A percentile compares a stretch with the other conserved stretches of the same genome.
phyloP scores from a whole-genome alignment of 1,284 basidiomycete genomes.

The Moniliella sp. region DNA sequence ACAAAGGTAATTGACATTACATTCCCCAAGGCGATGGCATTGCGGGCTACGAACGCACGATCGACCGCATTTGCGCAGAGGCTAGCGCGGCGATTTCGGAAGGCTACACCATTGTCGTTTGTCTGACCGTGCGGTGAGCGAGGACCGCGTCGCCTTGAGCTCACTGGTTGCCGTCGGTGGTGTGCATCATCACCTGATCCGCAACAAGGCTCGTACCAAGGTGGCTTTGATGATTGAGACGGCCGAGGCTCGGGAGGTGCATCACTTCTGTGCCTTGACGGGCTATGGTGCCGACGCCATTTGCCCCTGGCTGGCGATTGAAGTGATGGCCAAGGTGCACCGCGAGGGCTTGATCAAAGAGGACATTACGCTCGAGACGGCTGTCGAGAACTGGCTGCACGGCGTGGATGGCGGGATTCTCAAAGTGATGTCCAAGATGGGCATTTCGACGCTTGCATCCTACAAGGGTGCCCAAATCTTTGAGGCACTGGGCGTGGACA shows the following conservation, averaged over 20 bases:
- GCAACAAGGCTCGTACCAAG: constrained; percentile 27
- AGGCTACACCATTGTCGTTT: constrained; percentile 18
- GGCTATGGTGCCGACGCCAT: constrained; percentile 31
- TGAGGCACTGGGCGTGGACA: constrained; percentile 26
- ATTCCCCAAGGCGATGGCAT: constrained; percentile 22
- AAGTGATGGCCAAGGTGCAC: constrained; percentile 26
- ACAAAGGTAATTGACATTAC: constrained; percentile 26
- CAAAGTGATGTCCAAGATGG: constrained; percentile 32
- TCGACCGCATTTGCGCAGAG: constrained; percentile 27
- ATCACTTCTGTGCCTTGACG: constrained; percentile 29
- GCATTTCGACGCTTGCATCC: constrained; percentile 26
- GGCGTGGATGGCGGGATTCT: constrained; percentile 24
- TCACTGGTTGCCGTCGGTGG: constrained; percentile 26
- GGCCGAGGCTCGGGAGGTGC: constrained; percentile 28
- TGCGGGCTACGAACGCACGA: constrained; percentile 19
- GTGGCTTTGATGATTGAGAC: constrained; percentile 26
- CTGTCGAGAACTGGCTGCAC: constrained; percentile 21
- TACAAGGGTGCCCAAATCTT: constrained; percentile 33
- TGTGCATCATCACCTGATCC: constrained; percentile 30
- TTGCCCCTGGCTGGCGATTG: constrained; percentile 29
- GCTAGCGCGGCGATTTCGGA: constrained; percentile 22
- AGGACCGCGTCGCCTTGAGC: constrained; percentile 22
- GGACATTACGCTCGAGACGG: constrained; percentile 13
- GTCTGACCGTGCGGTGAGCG: constrained; percentile 19
- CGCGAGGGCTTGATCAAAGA: constrained; percentile 27